phyloP scores from a whole-genome alignment of 23 red algal genomes.

The Pyropia yezoensis region DNA sequence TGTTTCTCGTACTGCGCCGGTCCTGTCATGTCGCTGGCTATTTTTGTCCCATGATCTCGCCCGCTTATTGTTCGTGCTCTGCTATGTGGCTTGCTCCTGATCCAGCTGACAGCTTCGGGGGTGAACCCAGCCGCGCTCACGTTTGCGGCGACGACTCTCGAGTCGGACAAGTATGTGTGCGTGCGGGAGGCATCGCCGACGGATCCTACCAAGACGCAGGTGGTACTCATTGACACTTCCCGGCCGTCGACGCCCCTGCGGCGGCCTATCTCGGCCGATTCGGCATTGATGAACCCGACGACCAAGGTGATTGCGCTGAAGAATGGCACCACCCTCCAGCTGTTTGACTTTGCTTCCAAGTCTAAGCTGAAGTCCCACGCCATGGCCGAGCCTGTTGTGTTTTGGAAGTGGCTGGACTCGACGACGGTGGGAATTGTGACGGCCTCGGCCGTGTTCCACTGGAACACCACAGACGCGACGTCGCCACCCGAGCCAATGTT shows the following conservation, averaged over 20 bases:
- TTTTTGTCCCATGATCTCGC: no score
- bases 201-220: slow-evolving; percentile 23
- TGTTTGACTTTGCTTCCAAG: slow-evolving; percentile 91
- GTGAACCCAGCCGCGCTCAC: slow-evolving; percentile 66
- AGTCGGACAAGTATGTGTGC: slow-evolving; percentile 83
- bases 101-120: slow-evolving; percentile 26
- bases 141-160: slow-evolving; percentile 86
- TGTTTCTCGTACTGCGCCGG: no score
- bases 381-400: slow-evolving; percentile 76
- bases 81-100: no score
- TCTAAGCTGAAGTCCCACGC: slow-evolving; percentile 71
- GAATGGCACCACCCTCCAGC: slow-evolving; percentile 71
- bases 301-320: slow-evolving; percentile 85
- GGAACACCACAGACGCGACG: slow-evolving; percentile 48
- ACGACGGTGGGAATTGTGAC: slow-evolving; percentile 90
- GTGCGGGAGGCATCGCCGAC: slow-evolving; percentile 46
- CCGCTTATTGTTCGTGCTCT: no score
- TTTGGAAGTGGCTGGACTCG: slow-evolving; percentile 88
- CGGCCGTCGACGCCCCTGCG: slow-evolving; percentile 50
- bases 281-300: slow-evolving; percentile 83
- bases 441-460: slow-evolving; percentile 71
- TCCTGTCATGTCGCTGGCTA: no score
- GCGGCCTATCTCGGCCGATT: slow-evolving; percentile 91
- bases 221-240: slow-evolving; percentile 58
- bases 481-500: slow-evolving; percentile 88